Base-by-base conservation (phyloP, 139 green algal species). In the Chlorella sp. region DNA sequence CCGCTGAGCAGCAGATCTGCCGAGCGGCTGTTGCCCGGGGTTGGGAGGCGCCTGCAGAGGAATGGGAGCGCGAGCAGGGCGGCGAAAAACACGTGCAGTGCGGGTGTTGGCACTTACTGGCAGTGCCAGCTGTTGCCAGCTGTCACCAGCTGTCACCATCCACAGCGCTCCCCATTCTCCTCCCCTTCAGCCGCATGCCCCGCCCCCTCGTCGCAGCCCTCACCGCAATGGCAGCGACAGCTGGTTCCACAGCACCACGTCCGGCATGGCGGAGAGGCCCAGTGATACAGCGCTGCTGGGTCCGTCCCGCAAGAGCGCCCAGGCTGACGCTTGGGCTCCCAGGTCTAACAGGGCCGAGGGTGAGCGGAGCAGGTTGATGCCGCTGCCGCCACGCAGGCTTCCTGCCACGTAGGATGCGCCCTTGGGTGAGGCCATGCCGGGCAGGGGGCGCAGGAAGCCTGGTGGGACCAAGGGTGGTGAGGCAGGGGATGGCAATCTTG, bases 191-290 rank as follows among this genome's bases (percentile, higher is more conserved):
- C 34, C 36, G n/a, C 77, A 57, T 5, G 4, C 36, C 34, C 2
- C 32, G 3, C 3, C 15, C n/a, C 73, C 36, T 2, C 32, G 73
- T 4, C 73, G 18, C 77, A 4, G 53, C 16, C 22, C 77, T 3
- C 77, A 60, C 77, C 77, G 53, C 2, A 83, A 26, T 1, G 77
- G 36, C 77, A 83, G 77, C 77, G 34, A 22, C 19, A 83, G 5
- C 14, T 30, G 77, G 77, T 83, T 60, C 77, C 77, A 83, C 28
- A 83, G 77, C 77, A 83, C 34, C 34, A 83, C 34, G 26, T 83
- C 77, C 14, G 77, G 77, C 15, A 30, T 30, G 15, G 37, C 15
- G 37, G 36, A 4, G 5, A 83, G 77, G 36, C 37, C 37, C 77
- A 83, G 53, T 14, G 77, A 83, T 36, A 60, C 37, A 9, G 77